Percentiles rank a stretch among this genome's conserved stretches.
Conservation (phyloP, 306 rosid genomes). For the Abrus precatorius region DNA sequence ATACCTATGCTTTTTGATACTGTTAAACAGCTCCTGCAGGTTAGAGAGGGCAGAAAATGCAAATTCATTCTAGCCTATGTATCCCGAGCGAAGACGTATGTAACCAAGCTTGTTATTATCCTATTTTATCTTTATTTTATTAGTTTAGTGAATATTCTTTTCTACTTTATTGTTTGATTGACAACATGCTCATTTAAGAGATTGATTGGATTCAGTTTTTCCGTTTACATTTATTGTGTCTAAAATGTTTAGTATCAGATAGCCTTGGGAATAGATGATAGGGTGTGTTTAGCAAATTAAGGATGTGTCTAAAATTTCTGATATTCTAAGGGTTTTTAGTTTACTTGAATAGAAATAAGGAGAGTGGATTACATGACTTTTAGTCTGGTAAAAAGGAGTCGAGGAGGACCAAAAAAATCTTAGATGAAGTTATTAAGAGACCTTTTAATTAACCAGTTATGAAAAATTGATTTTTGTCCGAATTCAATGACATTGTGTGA, state of each 20-base stretch:
- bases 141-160: conserved; percentile 30
- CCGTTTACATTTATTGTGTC: conserved; percentile 9
- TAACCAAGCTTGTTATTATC: conserved; percentile 37
- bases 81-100: conserved; percentile 84
- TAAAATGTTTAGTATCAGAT: conserved; percentile 29
- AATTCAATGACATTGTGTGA: too few relatives aligned
- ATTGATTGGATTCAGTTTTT: conserved; percentile 21
- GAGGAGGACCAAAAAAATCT: too few relatives aligned
- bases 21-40: conserved; percentile 73
- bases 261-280: conserved; percentile 1
- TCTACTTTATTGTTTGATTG: conserved; percentile 11
- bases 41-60: conserved; percentile 65
- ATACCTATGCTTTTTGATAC: conserved; percentile 76
- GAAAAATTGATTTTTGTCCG: too few relatives aligned
- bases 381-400: too few relatives aligned
- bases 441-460: too few relatives aligned
- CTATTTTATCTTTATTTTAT: conserved; percentile 28
- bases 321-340: too few relatives aligned
- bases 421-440: too few relatives aligned
- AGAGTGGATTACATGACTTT: too few relatives aligned
- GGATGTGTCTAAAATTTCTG: too few relatives aligned
- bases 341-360: too few relatives aligned
- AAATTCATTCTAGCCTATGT: conserved; percentile 93
- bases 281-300: not conserved
- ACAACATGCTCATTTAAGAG: conserved; percentile 6